Evolutionary conservation across 1,139 yeast genomes (phyloP), one percentile per base, ranked within the genome.

Genomic region (Geotrichum europaeum): DNA sequence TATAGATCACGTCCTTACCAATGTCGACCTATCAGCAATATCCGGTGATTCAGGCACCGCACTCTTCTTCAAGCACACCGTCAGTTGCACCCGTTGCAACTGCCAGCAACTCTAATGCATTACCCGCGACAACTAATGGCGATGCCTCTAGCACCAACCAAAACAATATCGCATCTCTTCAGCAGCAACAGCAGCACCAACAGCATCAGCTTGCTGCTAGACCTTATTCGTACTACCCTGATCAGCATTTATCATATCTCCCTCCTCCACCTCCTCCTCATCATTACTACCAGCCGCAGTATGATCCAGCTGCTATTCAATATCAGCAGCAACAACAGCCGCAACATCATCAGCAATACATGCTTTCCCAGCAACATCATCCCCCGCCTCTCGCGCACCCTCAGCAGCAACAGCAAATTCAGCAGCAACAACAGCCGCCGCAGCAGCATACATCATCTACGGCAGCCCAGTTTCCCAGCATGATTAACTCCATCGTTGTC

Each of bases 391-490:
- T 32, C 32, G 30, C 34, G 54, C 55, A 25, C 55, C 52, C 40
- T 10, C 55, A 13, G 57, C 54, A 20, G 40, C 60, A 15, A 55
- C 60, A 12, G 56, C 57, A 9, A 47, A 55, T 12, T 15, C 50
- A 51, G 28, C 58, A 32, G 28, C 40, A 47, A 12, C 47, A 40
- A 40, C 53, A 28, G 20, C 53, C 15, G 25, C 64, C 57, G 64
- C 68, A 3, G 66, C 69, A 7, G 58, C 64, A 3, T 70, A 72
- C 60, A 73, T 70, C 61, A 74, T 75, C 1, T 72, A 75, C n/a
- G 65, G 67, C 67, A 4, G 60, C 64, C 2, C 71, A 73, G 60
- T 73, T 70, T 60, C 76, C 76, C 0, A 72, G 75, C 18, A 65
- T 73, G 65, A 61, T 64, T 2, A 67, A 71, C 24, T 61, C 65